These are phyloP conservation scores for Penicillium sp. DNA, from an alignment of 2,329 filamentous ascomycete genomes.

Conservation along the genomic window DNA sequence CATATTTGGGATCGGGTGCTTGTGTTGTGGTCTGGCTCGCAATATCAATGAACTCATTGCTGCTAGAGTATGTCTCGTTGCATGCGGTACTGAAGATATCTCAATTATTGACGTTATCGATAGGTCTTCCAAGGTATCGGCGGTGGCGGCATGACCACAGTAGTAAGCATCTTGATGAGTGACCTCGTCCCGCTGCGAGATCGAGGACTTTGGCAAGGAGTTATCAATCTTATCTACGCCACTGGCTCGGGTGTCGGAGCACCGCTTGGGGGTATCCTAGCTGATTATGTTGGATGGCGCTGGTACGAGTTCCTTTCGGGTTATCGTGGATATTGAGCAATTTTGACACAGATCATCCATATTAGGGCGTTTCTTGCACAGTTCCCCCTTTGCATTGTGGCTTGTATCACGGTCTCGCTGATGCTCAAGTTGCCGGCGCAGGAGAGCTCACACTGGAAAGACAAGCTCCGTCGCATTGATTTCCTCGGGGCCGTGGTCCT, in stretches of 20 bases:
- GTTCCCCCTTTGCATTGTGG: slow-evolving; percentile 60
- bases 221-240: slow-evolving; percentile 67
- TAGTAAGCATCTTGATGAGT: slow-evolving; percentile 63
- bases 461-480: slow-evolving; percentile 63
- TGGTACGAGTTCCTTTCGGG: slow-evolving; percentile 46
- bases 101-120: slow-evolving; percentile 5
- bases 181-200: slow-evolving; percentile 66
- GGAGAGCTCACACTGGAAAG: slow-evolving; percentile 56
- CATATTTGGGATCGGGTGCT: slow-evolving; percentile 46
- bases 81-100: slow-evolving; percentile 4
- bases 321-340: not conserved
- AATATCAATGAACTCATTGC: slow-evolving; percentile 61
- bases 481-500: slow-evolving; percentile 65
- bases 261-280: slow-evolving; percentile 64
- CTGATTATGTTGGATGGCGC: slow-evolving; percentile 68
- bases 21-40: slow-evolving; percentile 53
- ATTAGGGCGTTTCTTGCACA: slow-evolving; percentile 64
- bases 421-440: slow-evolving; percentile 56
- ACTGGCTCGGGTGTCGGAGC: slow-evolving; percentile 63
- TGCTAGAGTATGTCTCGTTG: slow-evolving; percentile 44
- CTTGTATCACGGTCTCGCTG: slow-evolving; percentile 58
- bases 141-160: slow-evolving; percentile 65
- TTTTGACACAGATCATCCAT: slow-evolving; percentile 7
- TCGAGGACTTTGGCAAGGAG: slow-evolving; percentile 67
- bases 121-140: slow-evolving; percentile 57